These are phyloP conservation scores for Mentha longifolia DNA, from an alignment of 257 asterid genomes.

Conservation along the genomic window DNA sequence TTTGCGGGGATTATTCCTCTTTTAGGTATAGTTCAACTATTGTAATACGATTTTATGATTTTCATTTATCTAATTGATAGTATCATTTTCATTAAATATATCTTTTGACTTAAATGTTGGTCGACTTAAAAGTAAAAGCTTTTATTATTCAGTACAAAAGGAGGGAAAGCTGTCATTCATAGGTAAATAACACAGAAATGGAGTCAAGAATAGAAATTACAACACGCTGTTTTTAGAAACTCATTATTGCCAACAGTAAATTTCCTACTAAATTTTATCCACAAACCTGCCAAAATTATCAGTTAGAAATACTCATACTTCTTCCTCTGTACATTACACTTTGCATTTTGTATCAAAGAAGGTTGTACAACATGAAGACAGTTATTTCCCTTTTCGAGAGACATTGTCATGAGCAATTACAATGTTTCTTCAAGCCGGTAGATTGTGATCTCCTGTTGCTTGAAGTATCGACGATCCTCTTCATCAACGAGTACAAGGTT, in stretches of 20 bases:
- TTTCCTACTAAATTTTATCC: slow-evolving; percentile 13
- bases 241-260: slow-evolving; percentile 8
- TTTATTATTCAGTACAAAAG: neutral
- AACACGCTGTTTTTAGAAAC: slow-evolving; percentile 12
- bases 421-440: slow-evolving; percentile 78
- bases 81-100: too few species aligned
- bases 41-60: too few species aligned
- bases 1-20: too few species aligned
- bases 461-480: slow-evolving; percentile 96
- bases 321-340: slow-evolving; percentile 50
- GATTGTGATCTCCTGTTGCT: slow-evolving; percentile 91
- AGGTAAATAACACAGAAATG: too few species aligned
- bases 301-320: slow-evolving; percentile 38
- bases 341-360: slow-evolving; percentile 32
- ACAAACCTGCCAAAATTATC: slow-evolving; percentile 29
- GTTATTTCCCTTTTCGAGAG: slow-evolving; percentile 21
- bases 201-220: slow-evolving; percentile 16
- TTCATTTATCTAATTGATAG: too few species aligned
- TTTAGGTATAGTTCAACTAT: too few species aligned
- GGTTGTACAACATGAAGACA: slow-evolving; percentile 35
- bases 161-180: neutral
- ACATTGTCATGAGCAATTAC: slow-evolving; percentile 37
- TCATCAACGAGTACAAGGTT: slow-evolving; percentile 99
- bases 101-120: too few species aligned
- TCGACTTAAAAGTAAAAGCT: too few species aligned